Evolutionary conservation across 768 basidiomycete genomes (phyloP).

Genomic region (Kwoniella pini): DNA sequence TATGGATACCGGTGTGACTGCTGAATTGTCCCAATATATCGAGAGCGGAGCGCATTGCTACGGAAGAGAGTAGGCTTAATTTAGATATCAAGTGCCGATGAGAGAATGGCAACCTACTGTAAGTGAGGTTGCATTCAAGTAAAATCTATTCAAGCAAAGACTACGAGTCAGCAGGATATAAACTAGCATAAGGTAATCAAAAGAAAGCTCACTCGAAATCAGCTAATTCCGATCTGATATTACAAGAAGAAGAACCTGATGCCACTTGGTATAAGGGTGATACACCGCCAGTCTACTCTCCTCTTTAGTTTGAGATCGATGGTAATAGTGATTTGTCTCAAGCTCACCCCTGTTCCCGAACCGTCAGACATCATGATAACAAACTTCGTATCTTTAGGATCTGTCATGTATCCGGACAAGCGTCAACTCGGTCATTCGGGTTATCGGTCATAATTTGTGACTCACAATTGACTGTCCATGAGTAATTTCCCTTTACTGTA

Average conservation of each 20-base stretch:
- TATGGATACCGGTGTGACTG: constrained; percentile 30
- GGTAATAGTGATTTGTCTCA: too few species aligned
- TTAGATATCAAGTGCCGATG: neutral
- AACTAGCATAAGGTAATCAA: neutral
- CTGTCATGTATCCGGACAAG: constrained; percentile 20
- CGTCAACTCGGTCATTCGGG: neutral
- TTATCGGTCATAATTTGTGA: neutral
- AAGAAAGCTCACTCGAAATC: constrained; percentile 36
- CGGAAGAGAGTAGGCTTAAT: neutral
- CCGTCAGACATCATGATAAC: constrained; percentile 46
- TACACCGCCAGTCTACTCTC: constrained; percentile 44
- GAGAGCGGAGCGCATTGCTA: constrained; percentile 41
- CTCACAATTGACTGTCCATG: constrained; percentile 46
- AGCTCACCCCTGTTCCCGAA: constrained; percentile 39
- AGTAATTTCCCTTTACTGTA: constrained; percentile 25
- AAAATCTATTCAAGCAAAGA: constrained; percentile 30
- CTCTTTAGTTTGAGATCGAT: too few species aligned
- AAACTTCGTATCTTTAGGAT: constrained; percentile 34
- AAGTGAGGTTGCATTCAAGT: constrained; percentile 39
- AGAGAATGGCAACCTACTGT: constrained; percentile 23
- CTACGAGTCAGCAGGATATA: neutral
- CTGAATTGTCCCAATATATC: constrained; percentile 45
- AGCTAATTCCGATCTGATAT: constrained; percentile 21
- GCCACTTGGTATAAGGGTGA: constrained; percentile 36
- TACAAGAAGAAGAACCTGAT: constrained; percentile 22